These are phyloP conservation scores for Suillus tomentosus DNA, from an alignment of 768 basidiomycete genomes.

Conservation along the genomic window DNA sequence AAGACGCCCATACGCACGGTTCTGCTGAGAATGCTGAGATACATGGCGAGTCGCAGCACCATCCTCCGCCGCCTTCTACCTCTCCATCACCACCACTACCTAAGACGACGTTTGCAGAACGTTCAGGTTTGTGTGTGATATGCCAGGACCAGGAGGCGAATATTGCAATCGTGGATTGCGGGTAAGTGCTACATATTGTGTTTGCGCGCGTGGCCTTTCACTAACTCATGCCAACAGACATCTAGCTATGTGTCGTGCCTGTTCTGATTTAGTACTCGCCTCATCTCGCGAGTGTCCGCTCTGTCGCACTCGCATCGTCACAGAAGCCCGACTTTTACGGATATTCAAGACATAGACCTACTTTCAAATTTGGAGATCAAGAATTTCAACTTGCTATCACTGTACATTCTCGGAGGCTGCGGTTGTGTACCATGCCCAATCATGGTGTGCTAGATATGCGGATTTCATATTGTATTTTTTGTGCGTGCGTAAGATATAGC, in stretches of 20 bases:
- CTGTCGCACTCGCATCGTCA: constrained; percentile 87
- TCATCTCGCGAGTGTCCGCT: constrained; percentile 88
- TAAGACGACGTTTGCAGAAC: constrained; percentile 42
- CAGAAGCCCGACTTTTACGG: constrained; percentile 75
- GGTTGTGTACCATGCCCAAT: not conserved
- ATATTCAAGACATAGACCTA: constrained; percentile 61
- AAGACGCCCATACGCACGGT: constrained; percentile 4
- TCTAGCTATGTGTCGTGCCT: constrained; percentile 73
- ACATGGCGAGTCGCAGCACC: constrained; percentile 12
- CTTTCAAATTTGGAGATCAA: not conserved
- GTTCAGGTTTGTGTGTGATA: constrained; percentile 82
- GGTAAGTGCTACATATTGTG: constrained; percentile 49
- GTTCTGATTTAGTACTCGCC: constrained; percentile 77
- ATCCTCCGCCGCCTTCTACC: constrained; percentile 18
- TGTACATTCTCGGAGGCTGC: not conserved
- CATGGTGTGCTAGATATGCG: not conserved
- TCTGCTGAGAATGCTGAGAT: constrained; percentile 11
- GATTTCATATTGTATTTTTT: not conserved
- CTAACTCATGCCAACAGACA: constrained; percentile 48
- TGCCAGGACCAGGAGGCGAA: constrained; percentile 96
- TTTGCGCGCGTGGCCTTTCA: not conserved
- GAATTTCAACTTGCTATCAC: not conserved
- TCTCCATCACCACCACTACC: constrained; percentile 28
- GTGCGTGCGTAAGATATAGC: not conserved
- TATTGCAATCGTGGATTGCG: constrained; percentile 93